phyloP scores from a whole-genome alignment of 495 filamentous ascomycete genomes.

The Tuber calosporum region DNA sequence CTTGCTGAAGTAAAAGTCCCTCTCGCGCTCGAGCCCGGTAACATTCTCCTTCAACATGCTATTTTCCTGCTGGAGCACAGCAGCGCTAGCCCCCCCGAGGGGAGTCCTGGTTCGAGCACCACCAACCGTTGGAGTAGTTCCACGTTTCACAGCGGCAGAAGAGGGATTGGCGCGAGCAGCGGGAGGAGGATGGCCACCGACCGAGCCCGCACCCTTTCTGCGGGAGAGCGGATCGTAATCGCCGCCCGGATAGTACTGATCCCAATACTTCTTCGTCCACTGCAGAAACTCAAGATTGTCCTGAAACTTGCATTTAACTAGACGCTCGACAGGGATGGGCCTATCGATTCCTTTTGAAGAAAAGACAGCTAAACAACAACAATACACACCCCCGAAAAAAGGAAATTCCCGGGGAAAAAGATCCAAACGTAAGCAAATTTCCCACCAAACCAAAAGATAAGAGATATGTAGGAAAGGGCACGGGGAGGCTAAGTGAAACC shows the following conservation, averaged over 20 bases:
- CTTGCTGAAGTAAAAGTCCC: constrained; percentile 99
- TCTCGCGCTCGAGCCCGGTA: constrained; percentile 78
- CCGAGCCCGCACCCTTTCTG: constrained; percentile 68
- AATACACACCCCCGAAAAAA: constrained; percentile 9
- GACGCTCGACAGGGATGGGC: constrained; percentile 73
- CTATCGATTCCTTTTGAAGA: constrained; percentile 78
- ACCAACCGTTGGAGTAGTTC: constrained; percentile 66
- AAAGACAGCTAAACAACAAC: constrained; percentile 58
- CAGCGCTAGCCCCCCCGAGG: constrained; percentile 52
- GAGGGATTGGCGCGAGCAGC: constrained; percentile 47
- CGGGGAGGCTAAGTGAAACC: constrained; percentile 40
- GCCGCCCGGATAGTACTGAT: constrained; percentile 91
- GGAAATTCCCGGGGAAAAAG: constrained; percentile 17
- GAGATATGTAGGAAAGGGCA: neutral
- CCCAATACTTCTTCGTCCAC: constrained; percentile 94
- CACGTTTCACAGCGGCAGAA: constrained; percentile 53
- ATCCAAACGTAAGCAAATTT: constrained; percentile 8
- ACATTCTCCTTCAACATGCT: constrained; percentile 76
- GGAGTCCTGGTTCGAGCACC: constrained; percentile 48
- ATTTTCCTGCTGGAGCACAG: constrained; percentile 73
- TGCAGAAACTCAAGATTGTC: constrained; percentile 99
- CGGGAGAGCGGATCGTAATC: constrained; percentile 87
- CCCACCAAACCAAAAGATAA: neutral
- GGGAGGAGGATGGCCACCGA: constrained; percentile 46
- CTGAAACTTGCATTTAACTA: constrained; percentile 98